These are phyloP conservation scores for Sporisorium graminicola DNA, from an alignment of 1,284 basidiomycete genomes.

Conservation along the genomic window DNA sequence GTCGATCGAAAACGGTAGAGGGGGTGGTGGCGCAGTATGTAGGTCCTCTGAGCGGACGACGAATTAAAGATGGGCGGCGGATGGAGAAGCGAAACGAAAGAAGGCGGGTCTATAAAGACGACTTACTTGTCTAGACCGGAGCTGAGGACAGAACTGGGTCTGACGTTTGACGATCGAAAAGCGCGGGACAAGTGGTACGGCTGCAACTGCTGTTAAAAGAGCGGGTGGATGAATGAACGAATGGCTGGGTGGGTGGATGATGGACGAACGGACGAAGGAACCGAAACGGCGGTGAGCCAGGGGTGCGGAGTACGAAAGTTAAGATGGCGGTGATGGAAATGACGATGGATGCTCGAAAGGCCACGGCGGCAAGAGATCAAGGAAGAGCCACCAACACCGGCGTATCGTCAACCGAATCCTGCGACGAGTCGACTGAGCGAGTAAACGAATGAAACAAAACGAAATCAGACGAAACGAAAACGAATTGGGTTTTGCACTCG, in stretches of 20 bases:
- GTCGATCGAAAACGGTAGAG: not conserved
- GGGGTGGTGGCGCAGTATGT: not conserved
- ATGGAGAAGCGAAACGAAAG: not conserved
- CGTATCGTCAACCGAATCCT: not conserved
- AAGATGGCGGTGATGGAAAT: slow-evolving; percentile 35
- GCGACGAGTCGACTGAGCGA: not conserved
- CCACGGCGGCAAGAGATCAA: slow-evolving; percentile 4
- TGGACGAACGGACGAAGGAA: slow-evolving; percentile 6
- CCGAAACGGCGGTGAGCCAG: slow-evolving; percentile 27
- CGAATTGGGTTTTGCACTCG: not conserved
- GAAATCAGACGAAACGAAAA: too few relatives aligned
- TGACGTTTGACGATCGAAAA: slow-evolving; percentile 2
- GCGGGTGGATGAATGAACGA: not conserved
- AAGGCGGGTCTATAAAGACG: slow-evolving; percentile 5
- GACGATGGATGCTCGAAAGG: slow-evolving; percentile 4
- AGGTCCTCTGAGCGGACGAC: not conserved
- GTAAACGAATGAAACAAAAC: not conserved
- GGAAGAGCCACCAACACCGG: slow-evolving; percentile 1
- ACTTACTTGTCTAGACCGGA: not conserved
- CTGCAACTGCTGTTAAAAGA: not conserved
- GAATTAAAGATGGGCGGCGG: not conserved
- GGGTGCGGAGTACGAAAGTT: slow-evolving; percentile 1
- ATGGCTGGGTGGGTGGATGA: slow-evolving; percentile 1
- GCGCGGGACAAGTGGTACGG: not conserved
- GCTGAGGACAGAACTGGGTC: not conserved